Conservation (phyloP, 225 moss, liverwort and hornwort genomes). For the Polytrichum commune region DNA sequence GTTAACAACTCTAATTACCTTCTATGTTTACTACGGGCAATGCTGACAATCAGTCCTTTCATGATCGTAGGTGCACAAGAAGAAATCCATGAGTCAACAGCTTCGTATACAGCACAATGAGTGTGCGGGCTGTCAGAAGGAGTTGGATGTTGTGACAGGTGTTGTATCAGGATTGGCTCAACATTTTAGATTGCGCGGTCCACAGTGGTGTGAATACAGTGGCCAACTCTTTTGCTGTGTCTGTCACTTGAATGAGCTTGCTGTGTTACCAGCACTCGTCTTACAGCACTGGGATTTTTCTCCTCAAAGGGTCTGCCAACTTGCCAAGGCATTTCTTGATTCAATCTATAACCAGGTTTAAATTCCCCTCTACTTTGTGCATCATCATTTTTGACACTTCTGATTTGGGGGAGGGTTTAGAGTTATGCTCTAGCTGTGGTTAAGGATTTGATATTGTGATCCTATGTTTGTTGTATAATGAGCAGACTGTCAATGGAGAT, state of each 20-base stretch:
- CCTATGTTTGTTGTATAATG: neutral
- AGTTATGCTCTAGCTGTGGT: no score
- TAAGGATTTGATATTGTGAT: no score
- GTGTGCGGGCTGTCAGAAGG: slow-evolving; percentile 92
- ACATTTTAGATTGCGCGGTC: slow-evolving; percentile 74
- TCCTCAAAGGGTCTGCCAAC: slow-evolving; percentile 78
- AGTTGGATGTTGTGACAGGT: slow-evolving; percentile 60
- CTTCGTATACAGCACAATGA: slow-evolving; percentile 82
- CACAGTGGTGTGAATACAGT: slow-evolving; percentile 90
- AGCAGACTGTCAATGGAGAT: no score
- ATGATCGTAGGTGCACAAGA: slow-evolving; percentile 37
- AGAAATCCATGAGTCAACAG: slow-evolving; percentile 71
- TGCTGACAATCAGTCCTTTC: no score
- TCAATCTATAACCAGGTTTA: slow-evolving; percentile 92
- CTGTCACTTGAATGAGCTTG: slow-evolving; percentile 90
- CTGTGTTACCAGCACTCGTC: slow-evolving; percentile 87
- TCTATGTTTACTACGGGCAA: no score
- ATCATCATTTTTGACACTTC: no score
- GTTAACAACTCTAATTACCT: no score
- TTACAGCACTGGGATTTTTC: slow-evolving; percentile 92
- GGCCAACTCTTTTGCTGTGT: slow-evolving; percentile 89
- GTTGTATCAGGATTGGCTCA: slow-evolving; percentile 79
- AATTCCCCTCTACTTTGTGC: neutral
- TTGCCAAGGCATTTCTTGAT: slow-evolving; percentile 97
- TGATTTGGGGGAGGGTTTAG: no score